phyloP scores from a whole-genome alignment of 345 rosid species.

The Capsella bursapastoris region DNA sequence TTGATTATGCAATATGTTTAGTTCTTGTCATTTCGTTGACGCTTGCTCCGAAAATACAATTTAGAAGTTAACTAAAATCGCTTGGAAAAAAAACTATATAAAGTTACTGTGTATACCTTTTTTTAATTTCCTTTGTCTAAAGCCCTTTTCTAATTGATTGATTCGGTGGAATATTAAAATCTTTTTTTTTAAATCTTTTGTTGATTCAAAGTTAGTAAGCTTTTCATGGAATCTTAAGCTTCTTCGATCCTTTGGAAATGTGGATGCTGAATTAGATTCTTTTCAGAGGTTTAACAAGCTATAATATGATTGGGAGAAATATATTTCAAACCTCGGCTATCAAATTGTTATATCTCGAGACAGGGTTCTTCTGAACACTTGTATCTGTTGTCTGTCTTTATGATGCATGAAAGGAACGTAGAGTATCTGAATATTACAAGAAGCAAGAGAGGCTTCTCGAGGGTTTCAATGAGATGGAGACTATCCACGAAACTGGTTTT shows the following conservation, averaged over 20 bases:
- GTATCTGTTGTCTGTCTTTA: background rate
- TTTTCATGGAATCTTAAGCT: constrained; percentile 36
- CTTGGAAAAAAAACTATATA: background rate
- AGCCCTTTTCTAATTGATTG: constrained; percentile 14
- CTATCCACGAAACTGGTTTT: constrained; percentile 61
- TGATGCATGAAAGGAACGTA: constrained; percentile 59
- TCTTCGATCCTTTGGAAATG: background rate
- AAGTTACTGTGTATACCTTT: background rate
- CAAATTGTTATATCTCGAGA: background rate
- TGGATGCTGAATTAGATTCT: constrained; percentile 36
- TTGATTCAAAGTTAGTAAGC: constrained; percentile 36
- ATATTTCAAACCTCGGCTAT: background rate
- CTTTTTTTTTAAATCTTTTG: background rate
- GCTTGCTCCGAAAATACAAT: background rate
- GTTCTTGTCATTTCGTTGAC: no score
- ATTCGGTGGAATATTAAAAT: constrained; percentile 7
- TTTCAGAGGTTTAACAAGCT: background rate
- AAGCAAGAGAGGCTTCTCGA: constrained; percentile 81
- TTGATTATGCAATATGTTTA: background rate
- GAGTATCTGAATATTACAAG: constrained; percentile 81
- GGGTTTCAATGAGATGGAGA: constrained; percentile 81
- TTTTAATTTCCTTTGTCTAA: background rate
- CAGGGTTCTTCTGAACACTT: background rate
- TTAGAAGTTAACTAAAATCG: background rate
- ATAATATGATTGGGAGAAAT: constrained; percentile 2